Evolutionary conservation across 2,329 filamentous ascomycete genomes (phyloP), one percentile per base, ranked within the genome.

Genomic region (Trichoderma koningiopsis): DNA sequence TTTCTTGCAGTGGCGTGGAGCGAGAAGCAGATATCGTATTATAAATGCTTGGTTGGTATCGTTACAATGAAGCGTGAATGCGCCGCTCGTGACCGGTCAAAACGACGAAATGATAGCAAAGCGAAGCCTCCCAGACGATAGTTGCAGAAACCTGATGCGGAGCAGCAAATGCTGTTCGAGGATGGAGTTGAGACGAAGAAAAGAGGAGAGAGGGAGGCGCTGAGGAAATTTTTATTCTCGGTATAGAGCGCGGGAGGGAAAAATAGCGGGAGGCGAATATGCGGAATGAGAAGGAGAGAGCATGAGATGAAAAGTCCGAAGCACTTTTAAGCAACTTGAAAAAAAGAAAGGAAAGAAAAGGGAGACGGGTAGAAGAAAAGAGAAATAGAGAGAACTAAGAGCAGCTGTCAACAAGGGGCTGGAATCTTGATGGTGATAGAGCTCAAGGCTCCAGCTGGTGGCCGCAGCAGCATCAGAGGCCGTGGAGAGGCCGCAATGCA

Each of bases 261-360:
- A 66, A 58, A 61, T 31, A 33, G 24, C 35, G 60, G 57, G 56
- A 69, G 61, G 53, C 53, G 31, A 63, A 58, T 52, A 31, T 22
- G 24, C 24, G 55, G 27, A 14, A 67, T 3, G 47, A 10, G 43
- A 55, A 35, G 55, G 37, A 24, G 14, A 59, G 24, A 61, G 16
- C n/a, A 43, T 29, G 62, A 70, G 35, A 58, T 59, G 67, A 56
- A 58, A 37, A n/a, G 24, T 37, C n/a, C 19, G 62, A 37, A 8
- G 22, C 31, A 29, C 31, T 11, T 10, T 11, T 27, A 47, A 24
- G 49, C 40, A n/a, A 8, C 40, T n/a, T 8, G 19, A 3, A 31
- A 24, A 29, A 58, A 27, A 16, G 49, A 29, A 19, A 33, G 16
- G 14, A 49, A 33, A 29, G 22, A 19, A 22, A 33, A 14, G 22